These are phyloP conservation scores for Globisporangium apiculatum DNA, from an alignment of 352 stramenopile species.

Conservation along the genomic window DNA sequence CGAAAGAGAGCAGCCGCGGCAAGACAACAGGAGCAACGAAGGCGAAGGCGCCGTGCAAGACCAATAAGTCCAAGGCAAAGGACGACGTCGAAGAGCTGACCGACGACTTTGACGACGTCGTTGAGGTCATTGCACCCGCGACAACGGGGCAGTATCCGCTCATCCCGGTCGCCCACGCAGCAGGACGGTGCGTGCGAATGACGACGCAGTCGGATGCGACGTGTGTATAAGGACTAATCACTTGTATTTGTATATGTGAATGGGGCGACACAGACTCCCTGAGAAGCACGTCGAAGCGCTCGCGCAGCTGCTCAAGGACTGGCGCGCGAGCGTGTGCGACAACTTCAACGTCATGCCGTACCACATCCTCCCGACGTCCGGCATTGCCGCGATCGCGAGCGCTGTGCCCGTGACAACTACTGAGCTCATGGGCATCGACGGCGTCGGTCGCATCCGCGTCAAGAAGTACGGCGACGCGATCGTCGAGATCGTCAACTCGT, in stretches of 20 bases:
- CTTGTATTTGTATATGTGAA: too few relatives aligned
- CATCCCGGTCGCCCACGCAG: constrained; percentile 37
- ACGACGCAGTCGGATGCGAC: neutral
- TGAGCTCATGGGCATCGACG: constrained; percentile 76
- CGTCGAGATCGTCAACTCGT: constrained; percentile 76
- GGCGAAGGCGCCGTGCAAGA: constrained; percentile 23
- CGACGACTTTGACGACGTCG: constrained; percentile 52
- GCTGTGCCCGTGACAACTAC: constrained; percentile 65
- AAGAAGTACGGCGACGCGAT: constrained; percentile 85
- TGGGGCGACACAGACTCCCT: constrained; percentile 38
- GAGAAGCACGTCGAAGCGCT: constrained; percentile 60
- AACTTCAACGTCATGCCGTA: constrained; percentile 85
- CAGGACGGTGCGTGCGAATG: constrained; percentile 25
- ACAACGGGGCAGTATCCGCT: constrained; percentile 35
- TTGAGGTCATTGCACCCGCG: constrained; percentile 27
- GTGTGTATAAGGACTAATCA: neutral
- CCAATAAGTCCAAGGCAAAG: constrained; percentile 26
- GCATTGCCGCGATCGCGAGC: constrained; percentile 78
- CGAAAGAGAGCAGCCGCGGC: constrained; percentile 15
- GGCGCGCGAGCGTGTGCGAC: constrained; percentile 80
- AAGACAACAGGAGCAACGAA: neutral
- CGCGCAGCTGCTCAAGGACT: constrained; percentile 80
- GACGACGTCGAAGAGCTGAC: constrained; percentile 57
- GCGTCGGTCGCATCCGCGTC: constrained; percentile 71
- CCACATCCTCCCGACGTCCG: constrained; percentile 74